Conservation (phyloP, 2,329 filamentous ascomycete genomes). For the Penicillium sp. region DNA sequence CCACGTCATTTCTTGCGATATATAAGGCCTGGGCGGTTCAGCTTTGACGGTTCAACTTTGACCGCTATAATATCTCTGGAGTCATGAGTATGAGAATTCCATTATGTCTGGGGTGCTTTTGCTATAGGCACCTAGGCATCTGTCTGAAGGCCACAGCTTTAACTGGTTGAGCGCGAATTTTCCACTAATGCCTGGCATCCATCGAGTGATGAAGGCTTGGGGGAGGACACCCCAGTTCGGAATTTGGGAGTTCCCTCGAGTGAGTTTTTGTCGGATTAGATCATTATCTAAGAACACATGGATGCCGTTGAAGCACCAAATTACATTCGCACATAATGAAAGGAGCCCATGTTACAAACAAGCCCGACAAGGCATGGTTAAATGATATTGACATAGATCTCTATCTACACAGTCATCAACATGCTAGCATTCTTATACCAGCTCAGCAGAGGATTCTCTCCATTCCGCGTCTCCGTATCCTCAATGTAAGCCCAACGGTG, state of each 20-base stretch:
- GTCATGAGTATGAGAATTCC: no score
- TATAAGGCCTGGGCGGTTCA: no score
- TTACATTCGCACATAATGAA: not conserved
- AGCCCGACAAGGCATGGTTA: not conserved
- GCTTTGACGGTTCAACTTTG: no score
- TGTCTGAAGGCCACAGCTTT: no score
- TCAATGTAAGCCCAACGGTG: conserved; percentile 84
- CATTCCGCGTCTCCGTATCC: conserved; percentile 82
- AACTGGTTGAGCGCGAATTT: no score
- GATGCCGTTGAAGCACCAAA: not conserved
- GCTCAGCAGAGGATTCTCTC: conserved; percentile 86
- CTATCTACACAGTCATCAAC: conserved; percentile 72
- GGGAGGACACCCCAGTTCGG: no score
- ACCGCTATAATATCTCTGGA: no score
- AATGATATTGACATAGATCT: not conserved
- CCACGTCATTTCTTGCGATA: no score
- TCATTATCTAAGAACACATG: not conserved
- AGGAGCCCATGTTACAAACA: not conserved
- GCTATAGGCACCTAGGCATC: no score
- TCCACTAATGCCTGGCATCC: no score
- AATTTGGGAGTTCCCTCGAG: not conserved
- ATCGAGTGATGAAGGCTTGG: no score
- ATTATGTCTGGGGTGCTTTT: no score
- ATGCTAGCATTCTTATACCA: conserved; percentile 97
- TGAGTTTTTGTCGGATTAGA: not conserved